Base-by-base conservation (phyloP, 768 basidiomycete genomes). In the Collybia mongolica region DNA sequence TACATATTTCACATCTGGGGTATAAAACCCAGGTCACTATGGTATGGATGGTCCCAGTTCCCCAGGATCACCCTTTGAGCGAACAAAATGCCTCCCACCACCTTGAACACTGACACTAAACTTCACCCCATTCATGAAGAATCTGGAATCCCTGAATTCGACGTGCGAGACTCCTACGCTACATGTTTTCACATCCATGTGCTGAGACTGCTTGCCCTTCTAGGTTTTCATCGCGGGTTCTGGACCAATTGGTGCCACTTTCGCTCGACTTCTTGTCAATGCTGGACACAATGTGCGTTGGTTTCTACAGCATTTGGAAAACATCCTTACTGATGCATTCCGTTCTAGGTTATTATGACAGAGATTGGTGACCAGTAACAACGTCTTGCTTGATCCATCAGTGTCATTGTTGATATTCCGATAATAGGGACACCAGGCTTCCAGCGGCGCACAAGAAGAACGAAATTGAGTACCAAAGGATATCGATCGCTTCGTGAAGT, bases 381-480 rank as follows among this genome's bases (percentile, higher is more conserved):
- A 18, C 6, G 37, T 40, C 53, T 35, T 39, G 57, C 51, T 6
- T 51, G 52, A n/a, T n/a, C n/a, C n/a, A n/a, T 18, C 2, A 20
- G 40, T 18, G 12, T 5, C 20, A 12, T 14, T 24, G n/a, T 7
- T 3, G 6, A n/a, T n/a, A 23, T 24, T 6, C 28, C 23, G 6
- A 5, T 23, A 23, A 46, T 17, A 51, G 50, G 24, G 50, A 51
- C 29, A 51, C 50, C 5, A 43, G 50, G 37, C 24, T 46, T 9
- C 50, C 50, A 19, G 50, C 40, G 5, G 44, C 50, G 18, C 66
- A 68, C 48, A 61, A 68, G 61, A 68, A 68, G 57, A 68, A 68
- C 37, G 61, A 63, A 32, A 59, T 68, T n/a, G 61, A 57, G 29
- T 68, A 59, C 41, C 66, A 68, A 68, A 68, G 54, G 64, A 67